These are phyloP conservation scores for Phaeotremella fagi DNA, from an alignment of 768 basidiomycete species.

Conservation along the genomic window DNA sequence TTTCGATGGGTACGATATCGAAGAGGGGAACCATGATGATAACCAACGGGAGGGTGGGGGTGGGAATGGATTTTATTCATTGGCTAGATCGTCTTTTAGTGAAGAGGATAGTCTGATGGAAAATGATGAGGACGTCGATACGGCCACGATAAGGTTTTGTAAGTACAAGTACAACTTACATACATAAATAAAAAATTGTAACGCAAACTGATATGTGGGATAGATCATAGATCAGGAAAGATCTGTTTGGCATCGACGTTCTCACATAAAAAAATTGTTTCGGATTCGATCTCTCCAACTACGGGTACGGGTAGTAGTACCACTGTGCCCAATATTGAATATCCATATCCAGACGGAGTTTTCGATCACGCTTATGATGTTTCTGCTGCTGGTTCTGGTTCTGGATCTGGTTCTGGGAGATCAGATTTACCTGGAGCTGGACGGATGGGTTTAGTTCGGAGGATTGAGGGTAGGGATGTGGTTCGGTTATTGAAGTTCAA, in stretches of 20 bases:
- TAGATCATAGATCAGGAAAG: background rate
- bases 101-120: no score
- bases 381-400: background rate
- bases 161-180: no score
- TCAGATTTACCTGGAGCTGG: background rate
- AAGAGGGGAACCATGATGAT: background rate
- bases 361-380: background rate
- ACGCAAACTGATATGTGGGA: background rate
- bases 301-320: background rate
- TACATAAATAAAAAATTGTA: no score
- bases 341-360: background rate
- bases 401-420: background rate
- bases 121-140: no score
- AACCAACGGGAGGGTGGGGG: background rate
- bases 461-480: background rate
- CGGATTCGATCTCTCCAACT: no score
- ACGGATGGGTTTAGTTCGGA: background rate
- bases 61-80: background rate
- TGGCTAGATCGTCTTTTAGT: background rate
- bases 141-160: constrained; percentile 3
- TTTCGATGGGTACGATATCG: background rate
- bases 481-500: background rate
- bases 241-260: constrained; percentile 2
- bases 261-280: background rate
- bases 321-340: background rate